A percentile compares a stretch with the other conserved stretches of the same genome.
These are phyloP conservation scores for Calonectria fujianensis DNA, from an alignment of 2,329 filamentous ascomycete genomes.

Conservation along the genomic window DNA sequence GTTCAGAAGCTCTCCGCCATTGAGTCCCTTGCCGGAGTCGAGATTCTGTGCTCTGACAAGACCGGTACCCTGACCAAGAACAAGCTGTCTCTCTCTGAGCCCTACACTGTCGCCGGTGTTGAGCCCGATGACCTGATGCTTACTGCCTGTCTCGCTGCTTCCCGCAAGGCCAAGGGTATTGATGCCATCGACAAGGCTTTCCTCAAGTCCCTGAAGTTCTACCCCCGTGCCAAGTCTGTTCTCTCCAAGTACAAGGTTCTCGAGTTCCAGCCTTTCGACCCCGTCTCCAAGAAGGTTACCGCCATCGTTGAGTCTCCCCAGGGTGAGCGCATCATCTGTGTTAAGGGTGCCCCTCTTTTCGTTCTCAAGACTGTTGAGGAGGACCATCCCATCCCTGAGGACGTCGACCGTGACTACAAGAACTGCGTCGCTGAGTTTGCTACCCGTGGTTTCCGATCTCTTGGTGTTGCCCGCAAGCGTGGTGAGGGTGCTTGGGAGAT, in stretches of 20 bases:
- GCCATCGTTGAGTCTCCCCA: conserved; percentile 88
- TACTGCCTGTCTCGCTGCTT: conserved; percentile 91
- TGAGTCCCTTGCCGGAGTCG: conserved; percentile 92
- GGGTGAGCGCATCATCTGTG: conserved; percentile 89
- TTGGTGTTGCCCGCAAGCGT: conserved; percentile 94
- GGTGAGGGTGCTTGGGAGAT: conserved; percentile 90
- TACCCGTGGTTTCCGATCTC: conserved; percentile 93
- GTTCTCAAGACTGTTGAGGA: conserved; percentile 92
- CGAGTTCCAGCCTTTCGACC: conserved; percentile 92
- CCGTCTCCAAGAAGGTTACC: conserved; percentile 94
- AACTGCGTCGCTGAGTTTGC: conserved; percentile 95
- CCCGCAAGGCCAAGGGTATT: conserved; percentile 96
- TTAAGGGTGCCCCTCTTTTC: conserved; percentile 93
- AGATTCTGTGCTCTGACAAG: conserved; percentile 97
- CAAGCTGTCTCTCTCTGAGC: conserved; percentile 91
- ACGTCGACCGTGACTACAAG: conserved; percentile 89
- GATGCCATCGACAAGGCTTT: conserved; percentile 97
- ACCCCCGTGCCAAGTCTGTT: conserved; percentile 87
- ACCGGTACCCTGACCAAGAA: conserved; percentile 96
- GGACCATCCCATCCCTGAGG: conserved; percentile 85
- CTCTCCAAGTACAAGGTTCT: conserved; percentile 90
- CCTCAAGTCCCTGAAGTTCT: conserved; percentile 88
- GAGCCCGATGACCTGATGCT: conserved; percentile 93
- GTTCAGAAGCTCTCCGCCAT: conserved; percentile 95
- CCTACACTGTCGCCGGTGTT: conserved; percentile 87